Conservation (phyloP, 805 yeast genomes). For the Wickerhamomyces queroliae region DNA sequence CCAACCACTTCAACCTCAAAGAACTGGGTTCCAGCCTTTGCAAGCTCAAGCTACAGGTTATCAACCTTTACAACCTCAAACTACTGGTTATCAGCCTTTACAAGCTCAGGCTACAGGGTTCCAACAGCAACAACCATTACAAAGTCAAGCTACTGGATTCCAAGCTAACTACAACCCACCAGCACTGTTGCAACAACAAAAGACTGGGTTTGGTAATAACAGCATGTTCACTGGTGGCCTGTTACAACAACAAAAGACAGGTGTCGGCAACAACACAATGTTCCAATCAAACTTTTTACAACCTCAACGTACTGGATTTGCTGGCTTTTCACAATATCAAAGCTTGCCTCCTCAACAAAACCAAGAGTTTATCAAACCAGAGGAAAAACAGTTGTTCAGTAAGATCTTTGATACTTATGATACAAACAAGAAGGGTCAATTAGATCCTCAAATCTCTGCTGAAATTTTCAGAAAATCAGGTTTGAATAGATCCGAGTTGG, state of each 20-base stretch:
- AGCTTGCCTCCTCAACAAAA: conserved; percentile 28
- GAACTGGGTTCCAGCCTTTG: conserved; percentile 39
- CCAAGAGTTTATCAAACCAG: conserved; percentile 72
- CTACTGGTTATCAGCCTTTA: conserved; percentile 25
- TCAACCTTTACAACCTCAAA: conserved; percentile 23
- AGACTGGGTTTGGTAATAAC: conserved; percentile 20
- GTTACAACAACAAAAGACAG: conserved; percentile 64
- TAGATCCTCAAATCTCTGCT: conserved; percentile 80
- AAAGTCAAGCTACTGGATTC: conserved; percentile 24
- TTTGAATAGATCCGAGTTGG: conserved; percentile 76
- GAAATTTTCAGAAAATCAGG: conserved; percentile 89
- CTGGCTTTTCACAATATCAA: conserved; percentile 20
- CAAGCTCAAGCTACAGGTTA: too few species aligned
- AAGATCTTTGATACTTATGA: conserved; percentile 90
- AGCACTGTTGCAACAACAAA: conserved; percentile 22
- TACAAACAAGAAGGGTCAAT: conserved; percentile 52
- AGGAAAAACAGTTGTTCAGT: conserved; percentile 82
- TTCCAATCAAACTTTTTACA: conserved; percentile 28
- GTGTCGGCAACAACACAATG: conserved; percentile 36
- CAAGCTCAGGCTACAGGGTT: conserved; percentile 36
- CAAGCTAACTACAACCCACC: conserved; percentile 19
- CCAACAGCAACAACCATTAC: conserved; percentile 24
- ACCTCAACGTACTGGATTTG: conserved; percentile 25
- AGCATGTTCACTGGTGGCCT: conserved; percentile 21
- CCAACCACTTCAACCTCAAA: conserved; percentile 37